Conservation (phyloP, 257 asterid species). For the Agastache rugosa region DNA sequence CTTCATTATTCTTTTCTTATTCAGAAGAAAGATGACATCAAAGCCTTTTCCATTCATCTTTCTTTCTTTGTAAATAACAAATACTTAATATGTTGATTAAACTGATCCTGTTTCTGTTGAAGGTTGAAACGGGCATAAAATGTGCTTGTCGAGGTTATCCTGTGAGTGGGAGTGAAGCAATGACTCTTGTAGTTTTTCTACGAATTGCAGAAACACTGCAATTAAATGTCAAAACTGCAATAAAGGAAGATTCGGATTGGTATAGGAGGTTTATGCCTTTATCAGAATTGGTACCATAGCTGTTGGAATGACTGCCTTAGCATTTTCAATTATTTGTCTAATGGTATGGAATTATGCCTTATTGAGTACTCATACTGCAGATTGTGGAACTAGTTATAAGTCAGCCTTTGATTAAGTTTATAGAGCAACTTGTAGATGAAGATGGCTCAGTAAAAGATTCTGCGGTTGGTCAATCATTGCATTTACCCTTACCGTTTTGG, state of each 20-base stretch:
- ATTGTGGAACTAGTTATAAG: conserved; percentile 67
- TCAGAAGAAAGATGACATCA: conserved; percentile 10
- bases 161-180: conserved; percentile 77
- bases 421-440: conserved; percentile 82
- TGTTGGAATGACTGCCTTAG: conserved; percentile 18
- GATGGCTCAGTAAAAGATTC: conserved; percentile 97
- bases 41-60: background rate
- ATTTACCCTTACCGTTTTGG: conserved; percentile 19
- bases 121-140: conserved; percentile 77
- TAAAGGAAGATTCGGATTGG: conserved; percentile 79
- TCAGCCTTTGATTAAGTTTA: conserved; percentile 62
- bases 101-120: conserved; percentile 38
- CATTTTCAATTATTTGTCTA: conserved; percentile 24
- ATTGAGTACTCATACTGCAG: conserved; percentile 51
- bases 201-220: conserved; percentile 73
- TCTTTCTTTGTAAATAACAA: conserved; percentile 1
- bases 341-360: conserved; percentile 30
- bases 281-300: conserved; percentile 64
- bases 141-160: conserved; percentile 69
- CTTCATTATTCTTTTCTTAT: background rate
- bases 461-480: conserved; percentile 64
- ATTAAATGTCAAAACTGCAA: conserved; percentile 76
- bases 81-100: conserved; percentile 22
- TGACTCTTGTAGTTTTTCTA: conserved; percentile 63
- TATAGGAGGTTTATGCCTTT: conserved; percentile 84